Conservation (phyloP, 352 stramenopile genomes). For the Phytophthora multivora region DNA sequence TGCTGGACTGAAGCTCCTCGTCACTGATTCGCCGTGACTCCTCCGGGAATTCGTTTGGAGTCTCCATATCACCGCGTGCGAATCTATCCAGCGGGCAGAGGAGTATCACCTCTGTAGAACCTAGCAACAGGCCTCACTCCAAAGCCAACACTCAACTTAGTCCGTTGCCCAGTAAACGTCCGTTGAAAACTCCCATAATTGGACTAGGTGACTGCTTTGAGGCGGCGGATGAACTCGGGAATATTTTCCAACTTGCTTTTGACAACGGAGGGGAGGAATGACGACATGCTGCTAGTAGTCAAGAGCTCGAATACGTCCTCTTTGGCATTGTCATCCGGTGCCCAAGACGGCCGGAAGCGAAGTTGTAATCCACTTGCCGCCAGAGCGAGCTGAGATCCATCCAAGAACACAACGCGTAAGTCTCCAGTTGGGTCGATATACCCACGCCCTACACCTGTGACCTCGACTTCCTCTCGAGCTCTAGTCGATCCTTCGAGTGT, state of each 20-base stretch:
- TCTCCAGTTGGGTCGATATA: constrained; percentile 42
- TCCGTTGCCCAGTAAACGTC: constrained; percentile 10
- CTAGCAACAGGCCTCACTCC: too few relatives aligned
- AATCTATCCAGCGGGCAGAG: not conserved
- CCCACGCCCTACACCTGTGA: constrained; percentile 53
- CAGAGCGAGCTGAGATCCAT: constrained; percentile 49
- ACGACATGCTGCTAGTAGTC: constrained; percentile 34
- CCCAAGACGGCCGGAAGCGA: constrained; percentile 39
- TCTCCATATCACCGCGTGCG: constrained; percentile 17
- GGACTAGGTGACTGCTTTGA: constrained; percentile 31
- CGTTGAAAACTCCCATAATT: constrained; percentile 32
- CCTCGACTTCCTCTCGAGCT: constrained; percentile 19
- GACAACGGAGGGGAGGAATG: constrained; percentile 47
- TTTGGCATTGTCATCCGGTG: not conserved
- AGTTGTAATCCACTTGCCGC: constrained; percentile 50
- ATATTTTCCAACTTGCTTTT: constrained; percentile 54
- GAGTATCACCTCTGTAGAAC: too few relatives aligned
- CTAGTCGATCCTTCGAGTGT: not conserved
- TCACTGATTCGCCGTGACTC: constrained; percentile 15
- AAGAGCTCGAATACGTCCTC: constrained; percentile 51
- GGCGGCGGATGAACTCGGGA: constrained; percentile 55
- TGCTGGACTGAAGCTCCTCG: constrained; percentile 10
- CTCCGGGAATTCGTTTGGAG: constrained; percentile 1
- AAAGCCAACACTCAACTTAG: constrained; percentile 2
- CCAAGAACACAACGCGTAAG: constrained; percentile 52